Percentiles rank a stretch among this genome's conserved stretches.
These are phyloP conservation scores for Zymoseptoria tritici DNA, from an alignment of 2,329 filamentous ascomycete genomes.

Conservation along the genomic window DNA sequence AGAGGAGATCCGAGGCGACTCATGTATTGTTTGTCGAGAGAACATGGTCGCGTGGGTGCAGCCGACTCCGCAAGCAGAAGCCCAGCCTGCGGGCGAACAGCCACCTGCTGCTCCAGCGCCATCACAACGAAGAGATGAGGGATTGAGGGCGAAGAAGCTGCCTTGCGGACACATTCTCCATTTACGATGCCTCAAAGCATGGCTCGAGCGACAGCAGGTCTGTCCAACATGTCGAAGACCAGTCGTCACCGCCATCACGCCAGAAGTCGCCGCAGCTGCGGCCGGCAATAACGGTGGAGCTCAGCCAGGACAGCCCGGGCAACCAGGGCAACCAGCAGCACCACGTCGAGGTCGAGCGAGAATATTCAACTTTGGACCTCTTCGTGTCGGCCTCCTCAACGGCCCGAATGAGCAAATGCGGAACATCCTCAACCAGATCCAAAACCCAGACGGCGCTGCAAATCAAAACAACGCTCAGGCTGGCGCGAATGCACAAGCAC, in stretches of 20 bases:
- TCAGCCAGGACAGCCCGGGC: conserved; percentile 11
- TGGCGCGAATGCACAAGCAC: conserved; percentile 25
- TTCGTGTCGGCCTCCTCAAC: conserved; percentile 62
- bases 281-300: conserved; percentile 9
- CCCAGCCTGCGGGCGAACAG: conserved; percentile 22
- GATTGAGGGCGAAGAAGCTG: conserved; percentile 85
- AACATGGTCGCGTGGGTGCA: conserved; percentile 79
- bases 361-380: conserved; percentile 64
- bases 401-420: conserved; percentile 43
- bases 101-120: conserved; percentile 29
- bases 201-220: conserved; percentile 94
- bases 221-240: conserved; percentile 89
- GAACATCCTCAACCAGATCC: conserved; percentile 34
- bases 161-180: conserved; percentile 95
- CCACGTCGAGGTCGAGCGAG: conserved; percentile 31
- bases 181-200: conserved; percentile 88
- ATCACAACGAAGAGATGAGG: conserved; percentile 57
- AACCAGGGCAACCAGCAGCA: conserved; percentile 31
- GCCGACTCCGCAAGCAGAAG: conserved; percentile 35
- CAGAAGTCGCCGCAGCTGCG: conserved; percentile 9
- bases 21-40: conserved; percentile 95
- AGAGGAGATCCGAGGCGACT: conserved; percentile 77
- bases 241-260: conserved; percentile 42
- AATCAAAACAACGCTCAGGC: conserved; percentile 29
- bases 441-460: conserved; percentile 14